These are phyloP conservation scores for Colletotrichum gloeosporioides DNA, from an alignment of 2,329 filamentous ascomycete genomes.

Conservation along the genomic window DNA sequence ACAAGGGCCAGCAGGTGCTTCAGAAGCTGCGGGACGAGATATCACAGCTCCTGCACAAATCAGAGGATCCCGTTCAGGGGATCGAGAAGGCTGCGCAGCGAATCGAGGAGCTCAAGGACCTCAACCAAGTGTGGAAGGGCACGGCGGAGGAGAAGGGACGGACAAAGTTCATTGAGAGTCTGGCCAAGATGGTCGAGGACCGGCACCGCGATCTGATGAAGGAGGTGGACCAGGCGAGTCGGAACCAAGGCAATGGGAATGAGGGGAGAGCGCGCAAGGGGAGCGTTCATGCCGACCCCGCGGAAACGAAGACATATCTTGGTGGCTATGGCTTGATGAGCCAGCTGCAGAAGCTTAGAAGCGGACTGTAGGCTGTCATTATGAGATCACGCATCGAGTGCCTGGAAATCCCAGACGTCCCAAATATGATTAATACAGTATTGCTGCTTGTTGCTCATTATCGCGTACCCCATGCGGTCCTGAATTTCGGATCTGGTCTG, in stretches of 20 bases:
- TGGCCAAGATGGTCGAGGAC: conserved; percentile 86
- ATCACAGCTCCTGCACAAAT: conserved; percentile 62
- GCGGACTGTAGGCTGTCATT: conserved; percentile 44
- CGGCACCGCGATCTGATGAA: conserved; percentile 58
- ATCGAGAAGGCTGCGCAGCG: conserved; percentile 75
- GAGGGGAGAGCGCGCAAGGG: conserved; percentile 39
- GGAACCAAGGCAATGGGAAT: conserved; percentile 37
- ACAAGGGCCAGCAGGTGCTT: conserved; percentile 85
- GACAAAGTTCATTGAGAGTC: conserved; percentile 77
- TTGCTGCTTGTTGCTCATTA: neutral
- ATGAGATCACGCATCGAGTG: neutral
- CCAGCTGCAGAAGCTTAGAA: conserved; percentile 66
- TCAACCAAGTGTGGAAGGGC: conserved; percentile 90
- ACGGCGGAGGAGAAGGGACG: conserved; percentile 93
- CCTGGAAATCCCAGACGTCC: neutral
- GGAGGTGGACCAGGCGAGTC: conserved; percentile 53
- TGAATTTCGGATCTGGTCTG: neutral
- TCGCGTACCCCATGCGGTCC: neutral
- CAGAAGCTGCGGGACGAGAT: conserved; percentile 76
- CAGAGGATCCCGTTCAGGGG: conserved; percentile 66
- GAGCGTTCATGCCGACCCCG: conserved; percentile 32
- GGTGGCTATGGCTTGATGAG: conserved; percentile 66
- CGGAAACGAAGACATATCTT: conserved; percentile 47
- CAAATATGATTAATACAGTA: neutral
- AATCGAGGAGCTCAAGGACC: conserved; percentile 77